Percentiles rank a stretch among this genome's conserved stretches.
phyloP scores from a whole-genome alignment of 2,329 filamentous ascomycete genomes.

The Fusarium begoniae region DNA sequence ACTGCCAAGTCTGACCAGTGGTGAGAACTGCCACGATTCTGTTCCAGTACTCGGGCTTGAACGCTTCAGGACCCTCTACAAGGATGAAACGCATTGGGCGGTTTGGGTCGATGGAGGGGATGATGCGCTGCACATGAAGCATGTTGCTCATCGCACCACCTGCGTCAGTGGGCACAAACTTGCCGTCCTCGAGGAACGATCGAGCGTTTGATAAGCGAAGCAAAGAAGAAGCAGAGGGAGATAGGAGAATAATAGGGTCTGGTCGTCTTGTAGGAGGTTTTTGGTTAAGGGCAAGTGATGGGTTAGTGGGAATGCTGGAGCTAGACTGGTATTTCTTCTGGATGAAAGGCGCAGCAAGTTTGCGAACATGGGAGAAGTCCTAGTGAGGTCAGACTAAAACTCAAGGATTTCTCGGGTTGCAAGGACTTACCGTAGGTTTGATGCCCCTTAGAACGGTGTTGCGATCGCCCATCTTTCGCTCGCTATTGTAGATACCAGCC shows the following conservation, averaged over 20 bases:
- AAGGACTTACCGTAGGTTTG: conserved; percentile 79
- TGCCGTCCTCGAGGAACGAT: conserved; percentile 86
- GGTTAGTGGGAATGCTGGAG: conserved; percentile 52
- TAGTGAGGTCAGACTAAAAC: conserved; percentile 49
- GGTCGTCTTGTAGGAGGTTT: conserved; percentile 61
- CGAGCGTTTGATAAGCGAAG: conserved; percentile 97
- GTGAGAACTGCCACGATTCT: conserved; percentile 97
- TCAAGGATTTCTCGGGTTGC: neutral
- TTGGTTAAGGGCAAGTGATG: conserved; percentile 63
- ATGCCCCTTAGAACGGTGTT: conserved; percentile 88
- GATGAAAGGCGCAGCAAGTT: conserved; percentile 82
- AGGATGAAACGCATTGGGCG: conserved; percentile 92
- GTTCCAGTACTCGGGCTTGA: conserved; percentile 98
- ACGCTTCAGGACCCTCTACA: conserved; percentile 90
- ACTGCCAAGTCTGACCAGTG: conserved; percentile 97
- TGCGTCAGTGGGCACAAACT: conserved; percentile 80
- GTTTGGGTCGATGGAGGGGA: conserved; percentile 75
- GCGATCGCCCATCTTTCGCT: conserved; percentile 90
- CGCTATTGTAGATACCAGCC: conserved; percentile 88
- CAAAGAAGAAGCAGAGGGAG: conserved; percentile 92
- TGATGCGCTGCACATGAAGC: conserved; percentile 81
- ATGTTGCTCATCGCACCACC: conserved; percentile 77
- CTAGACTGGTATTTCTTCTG: conserved; percentile 62
- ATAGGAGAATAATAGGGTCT: conserved; percentile 95
- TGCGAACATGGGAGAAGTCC: conserved; percentile 95